Base-by-base conservation (phyloP, 176 grass and related monocot species). In the Musa itinerans region DNA sequence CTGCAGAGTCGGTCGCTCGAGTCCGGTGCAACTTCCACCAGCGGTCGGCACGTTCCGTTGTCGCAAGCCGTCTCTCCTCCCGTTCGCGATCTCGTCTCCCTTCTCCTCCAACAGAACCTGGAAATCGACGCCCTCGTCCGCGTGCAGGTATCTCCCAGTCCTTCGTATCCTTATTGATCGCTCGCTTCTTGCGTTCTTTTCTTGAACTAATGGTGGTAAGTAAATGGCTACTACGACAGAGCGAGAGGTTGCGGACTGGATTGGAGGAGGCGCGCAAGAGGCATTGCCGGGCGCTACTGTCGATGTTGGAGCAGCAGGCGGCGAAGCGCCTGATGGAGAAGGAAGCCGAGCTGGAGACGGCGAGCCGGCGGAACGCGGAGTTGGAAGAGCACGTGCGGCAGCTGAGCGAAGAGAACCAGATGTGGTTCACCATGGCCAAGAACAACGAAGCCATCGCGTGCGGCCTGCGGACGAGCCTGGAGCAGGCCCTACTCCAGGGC, bases 71-170 rank as follows among this genome's bases (percentile, higher is more conserved):
- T 16, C 1, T 25, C 71, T 3, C 52, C 84, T 10, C 54, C 58
- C n/a, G 65, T 80, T 2, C 77, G 76, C 2, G 66, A 80, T 13
- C 54, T 88, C n/a, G 54, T 83, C 12, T 86, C 78, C 15, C 67
- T 88, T 67, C 78, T 95, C 29, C 77, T 84, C 78, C 85, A 82
- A 27, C 86, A 90, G 56, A 79, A 71, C 81, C 61, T 88, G 20
- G 88, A 90, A 83, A 65, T 86, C 2, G 80, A 94, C 79, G 82
- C 80, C 53, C 59, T 94, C 83, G 6, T 93, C 22, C 83, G 87
- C 15, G 9, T 83, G 57, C 74, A 87, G 90, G 90, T 89, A 81
- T 23, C 11, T 54, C 34, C 34, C 4, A 43, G 34, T 6, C 34
- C 34, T 43, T 43, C 34, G 0, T 6, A 5, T 6, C 34, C 4